Conservation (phyloP, 192 early-diverging fungal species). For the Diversispora epigaea region DNA sequence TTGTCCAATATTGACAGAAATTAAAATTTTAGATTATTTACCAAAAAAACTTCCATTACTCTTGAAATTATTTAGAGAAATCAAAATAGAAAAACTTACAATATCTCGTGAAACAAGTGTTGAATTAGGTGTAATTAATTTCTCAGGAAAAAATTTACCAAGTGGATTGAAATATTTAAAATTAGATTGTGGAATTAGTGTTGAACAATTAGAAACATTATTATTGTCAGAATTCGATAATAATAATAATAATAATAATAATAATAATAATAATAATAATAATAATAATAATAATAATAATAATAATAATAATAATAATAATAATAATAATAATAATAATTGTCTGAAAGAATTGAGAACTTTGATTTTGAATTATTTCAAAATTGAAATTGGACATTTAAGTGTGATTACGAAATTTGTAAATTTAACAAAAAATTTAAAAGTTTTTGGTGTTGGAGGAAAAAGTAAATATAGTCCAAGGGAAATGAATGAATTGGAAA, state of each 20-base stretch:
- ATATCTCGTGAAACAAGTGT: slow-evolving; percentile 3
- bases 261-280: background rate
- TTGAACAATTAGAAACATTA: background rate
- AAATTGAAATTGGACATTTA: background rate
- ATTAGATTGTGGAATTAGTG: slow-evolving; percentile 7
- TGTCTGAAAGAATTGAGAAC: background rate
- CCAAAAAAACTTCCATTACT: background rate
- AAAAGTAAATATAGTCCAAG: background rate
- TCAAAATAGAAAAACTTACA: background rate
- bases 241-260: background rate
- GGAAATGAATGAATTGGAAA: background rate
- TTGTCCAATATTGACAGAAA: background rate
- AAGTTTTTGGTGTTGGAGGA: slow-evolving; percentile 1
- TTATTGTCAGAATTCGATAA: background rate
- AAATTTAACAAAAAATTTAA: background rate
- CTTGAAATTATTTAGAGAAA: slow-evolving; percentile 2
- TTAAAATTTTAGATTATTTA: slow-evolving; percentile 9
- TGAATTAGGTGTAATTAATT: slow-evolving; percentile 11
- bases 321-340: background rate
- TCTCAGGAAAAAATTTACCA: slow-evolving; percentile 3
- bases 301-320: background rate
- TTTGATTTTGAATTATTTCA: slow-evolving; percentile 7
- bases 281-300: background rate
- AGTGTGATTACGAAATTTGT: background rate
- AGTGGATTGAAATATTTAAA: background rate